phyloP scores from a whole-genome alignment of 2,329 filamentous ascomycete species.

The Pseudocercospora cruenta region DNA sequence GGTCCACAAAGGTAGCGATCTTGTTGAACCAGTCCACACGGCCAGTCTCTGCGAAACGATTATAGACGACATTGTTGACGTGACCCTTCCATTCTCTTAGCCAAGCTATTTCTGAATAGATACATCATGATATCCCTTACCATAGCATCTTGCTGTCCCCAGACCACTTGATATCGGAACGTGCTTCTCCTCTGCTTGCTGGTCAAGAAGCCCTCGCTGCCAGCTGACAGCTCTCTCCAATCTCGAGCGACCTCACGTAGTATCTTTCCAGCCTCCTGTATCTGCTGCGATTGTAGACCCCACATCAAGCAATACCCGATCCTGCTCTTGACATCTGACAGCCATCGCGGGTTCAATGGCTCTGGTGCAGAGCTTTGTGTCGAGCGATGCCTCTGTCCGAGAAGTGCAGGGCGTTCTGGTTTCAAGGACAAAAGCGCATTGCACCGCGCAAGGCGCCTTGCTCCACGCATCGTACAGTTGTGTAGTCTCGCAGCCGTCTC shows the following conservation, averaged over 20 bases:
- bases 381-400: neutral
- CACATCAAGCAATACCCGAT: slow-evolving; percentile 77
- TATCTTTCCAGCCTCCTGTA: slow-evolving; percentile 61
- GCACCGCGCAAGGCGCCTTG: neutral
- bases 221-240: slow-evolving; percentile 73
- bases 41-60: slow-evolving; percentile 79
- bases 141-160: slow-evolving; percentile 79
- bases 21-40: slow-evolving; percentile 78
- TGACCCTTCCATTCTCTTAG: slow-evolving; percentile 56
- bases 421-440: neutral
- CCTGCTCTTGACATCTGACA: slow-evolving; percentile 67
- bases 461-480: neutral
- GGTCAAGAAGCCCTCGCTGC: slow-evolving; percentile 75
- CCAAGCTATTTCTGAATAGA: slow-evolving; percentile 14
- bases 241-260: slow-evolving; percentile 63
- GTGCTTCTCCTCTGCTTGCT: slow-evolving; percentile 64
- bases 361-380: slow-evolving; percentile 33
- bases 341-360: slow-evolving; percentile 63
- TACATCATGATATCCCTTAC: slow-evolving; percentile 32
- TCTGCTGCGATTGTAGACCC: slow-evolving; percentile 64
- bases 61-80: slow-evolving; percentile 85
- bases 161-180: slow-evolving; percentile 69
- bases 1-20: slow-evolving; percentile 66
- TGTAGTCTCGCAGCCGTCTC: too few species aligned
- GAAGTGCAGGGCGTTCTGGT: neutral